Evolutionary conservation across 352 stramenopile genomes (phyloP), one percentile per base, ranked within the genome.

Genomic region (Aphanomyces cochlioides): DNA sequence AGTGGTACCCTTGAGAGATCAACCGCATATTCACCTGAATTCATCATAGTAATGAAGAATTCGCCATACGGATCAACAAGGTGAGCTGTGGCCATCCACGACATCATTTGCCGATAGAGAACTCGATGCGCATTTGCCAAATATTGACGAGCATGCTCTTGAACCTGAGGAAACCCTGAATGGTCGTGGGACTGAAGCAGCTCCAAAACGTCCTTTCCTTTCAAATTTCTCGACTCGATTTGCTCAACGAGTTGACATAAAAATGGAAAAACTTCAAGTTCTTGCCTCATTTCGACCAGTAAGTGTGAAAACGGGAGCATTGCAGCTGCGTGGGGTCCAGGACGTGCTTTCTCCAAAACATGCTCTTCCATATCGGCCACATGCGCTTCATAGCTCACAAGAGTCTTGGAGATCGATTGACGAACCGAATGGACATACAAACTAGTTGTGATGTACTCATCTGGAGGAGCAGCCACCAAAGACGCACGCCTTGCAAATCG

Each of bases 41-140:
- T 3, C 5, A 37, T n/a, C 82, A 77, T 54, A 50, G 37, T 47
- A 13, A 94, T 76, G 74, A 94, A 92, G 77, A 94, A 94, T 60
- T 94, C 86, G 34, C 73, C 65, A 56, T 81, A 83, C 47, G 86
- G 86, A 36, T 94, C 86, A 7, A 89, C 68, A 38, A 91, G 76
- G 37, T 90, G 80, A 17, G 48, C 40, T 54, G 88, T 84, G 7
- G 89, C 58, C 78, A 94, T 90, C 84, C 84, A 94, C 57, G 82
- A 75, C n/a, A 92, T 59, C n/a, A 92, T 89, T 45, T 94, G 86
- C 67, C 90, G 88, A 39, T 82, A 91, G 34, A 92, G 60, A 4
- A 92, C 64, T 21, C 64, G 64, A 50, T 61, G 64, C 47, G 50
- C 36, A 61, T 53, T 54, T 7, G 28, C 17, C 13, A 70, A 45